These are phyloP conservation scores for Tremellales sp. DNA, from an alignment of 1,284 basidiomycete genomes.

Conservation along the genomic window DNA sequence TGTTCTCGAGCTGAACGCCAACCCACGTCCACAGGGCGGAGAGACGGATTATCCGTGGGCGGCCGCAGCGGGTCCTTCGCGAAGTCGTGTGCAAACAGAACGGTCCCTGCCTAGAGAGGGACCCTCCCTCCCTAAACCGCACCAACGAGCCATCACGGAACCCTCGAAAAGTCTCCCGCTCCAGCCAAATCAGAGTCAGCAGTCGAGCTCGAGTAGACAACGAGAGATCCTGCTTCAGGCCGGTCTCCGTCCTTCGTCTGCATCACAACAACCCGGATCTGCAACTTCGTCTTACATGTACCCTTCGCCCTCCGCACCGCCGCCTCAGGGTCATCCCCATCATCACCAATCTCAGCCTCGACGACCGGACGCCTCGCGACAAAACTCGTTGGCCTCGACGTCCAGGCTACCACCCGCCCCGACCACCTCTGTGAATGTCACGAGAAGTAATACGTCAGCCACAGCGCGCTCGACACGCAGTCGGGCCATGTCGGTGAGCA, in stretches of 20 bases:
- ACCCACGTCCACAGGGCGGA: not conserved
- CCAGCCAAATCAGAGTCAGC: too few relatives aligned
- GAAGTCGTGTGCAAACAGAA: not conserved
- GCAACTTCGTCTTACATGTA: too few relatives aligned
- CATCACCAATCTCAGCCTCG: conserved; percentile 1
- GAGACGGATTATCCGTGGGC: conserved; percentile 4
- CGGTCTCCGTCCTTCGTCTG: too few relatives aligned
- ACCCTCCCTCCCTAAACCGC: too few relatives aligned
- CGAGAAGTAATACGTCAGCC: conserved; percentile 10
- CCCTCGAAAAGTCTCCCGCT: not conserved
- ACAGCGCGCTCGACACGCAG: conserved; percentile 3
- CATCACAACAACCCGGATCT: too few relatives aligned
- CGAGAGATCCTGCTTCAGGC: too few relatives aligned
- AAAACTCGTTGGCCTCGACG: not conserved
- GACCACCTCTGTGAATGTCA: conserved; percentile 1
- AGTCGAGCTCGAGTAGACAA: too few relatives aligned
- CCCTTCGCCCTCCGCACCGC: not conserved
- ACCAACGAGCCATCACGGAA: not conserved
- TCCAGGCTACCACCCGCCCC: not conserved
- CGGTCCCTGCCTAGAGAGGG: too few relatives aligned
- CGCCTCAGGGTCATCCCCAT: conserved; percentile 2
- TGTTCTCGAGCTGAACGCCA: conserved; percentile 4
- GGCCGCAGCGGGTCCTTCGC: conserved; percentile 1
- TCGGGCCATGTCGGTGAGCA: conserved; percentile 8
- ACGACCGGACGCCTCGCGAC: conserved; percentile 1